phyloP scores from a whole-genome alignment of 2,329 filamentous ascomycete species.

The Aureobasidium musti region DNA sequence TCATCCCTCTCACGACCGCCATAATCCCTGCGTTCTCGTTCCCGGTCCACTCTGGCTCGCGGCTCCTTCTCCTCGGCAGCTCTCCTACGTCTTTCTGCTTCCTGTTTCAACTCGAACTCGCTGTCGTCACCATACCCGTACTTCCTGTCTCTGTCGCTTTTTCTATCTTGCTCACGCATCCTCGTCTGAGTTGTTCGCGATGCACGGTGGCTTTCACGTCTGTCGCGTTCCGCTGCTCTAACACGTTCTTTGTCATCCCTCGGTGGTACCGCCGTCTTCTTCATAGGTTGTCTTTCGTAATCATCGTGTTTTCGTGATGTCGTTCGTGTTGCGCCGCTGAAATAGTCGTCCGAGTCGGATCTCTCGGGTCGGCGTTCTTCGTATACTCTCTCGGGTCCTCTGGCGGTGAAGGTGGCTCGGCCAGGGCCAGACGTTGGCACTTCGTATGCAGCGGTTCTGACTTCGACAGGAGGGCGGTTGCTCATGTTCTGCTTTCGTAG shows the following conservation, averaged over 20 bases:
- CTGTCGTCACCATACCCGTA: conserved; percentile 41
- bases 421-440: conserved; percentile 38
- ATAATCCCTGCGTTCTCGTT: conserved; percentile 32
- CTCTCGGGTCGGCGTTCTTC: conserved; percentile 39
- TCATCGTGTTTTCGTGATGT: conserved; percentile 45
- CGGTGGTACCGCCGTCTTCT: conserved; percentile 29
- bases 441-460: conserved; percentile 42
- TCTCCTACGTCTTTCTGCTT: conserved; percentile 39
- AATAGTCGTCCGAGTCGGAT: conserved; percentile 38
- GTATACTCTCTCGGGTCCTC: conserved; percentile 35
- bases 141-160: conserved; percentile 44
- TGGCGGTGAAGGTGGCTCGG: conserved; percentile 36
- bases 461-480: conserved; percentile 41
- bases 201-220: conserved; percentile 42
- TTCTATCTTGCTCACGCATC: conserved; percentile 45
- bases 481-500: conserved; percentile 59
- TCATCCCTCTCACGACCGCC: conserved; percentile 24
- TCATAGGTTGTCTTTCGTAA: conserved; percentile 44
- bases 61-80: conserved; percentile 31
- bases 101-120: conserved; percentile 36
- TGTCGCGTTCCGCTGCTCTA: conserved; percentile 31
- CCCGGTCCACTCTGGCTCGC: conserved; percentile 19
- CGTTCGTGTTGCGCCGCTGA: conserved; percentile 41
- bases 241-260: conserved; percentile 34
- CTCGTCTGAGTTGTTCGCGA: conserved; percentile 34